Percentiles rank a stretch among this genome's conserved stretches.
phyloP scores from a whole-genome alignment of 2,329 filamentous ascomycete genomes.

The Aspergillus caelatus region DNA sequence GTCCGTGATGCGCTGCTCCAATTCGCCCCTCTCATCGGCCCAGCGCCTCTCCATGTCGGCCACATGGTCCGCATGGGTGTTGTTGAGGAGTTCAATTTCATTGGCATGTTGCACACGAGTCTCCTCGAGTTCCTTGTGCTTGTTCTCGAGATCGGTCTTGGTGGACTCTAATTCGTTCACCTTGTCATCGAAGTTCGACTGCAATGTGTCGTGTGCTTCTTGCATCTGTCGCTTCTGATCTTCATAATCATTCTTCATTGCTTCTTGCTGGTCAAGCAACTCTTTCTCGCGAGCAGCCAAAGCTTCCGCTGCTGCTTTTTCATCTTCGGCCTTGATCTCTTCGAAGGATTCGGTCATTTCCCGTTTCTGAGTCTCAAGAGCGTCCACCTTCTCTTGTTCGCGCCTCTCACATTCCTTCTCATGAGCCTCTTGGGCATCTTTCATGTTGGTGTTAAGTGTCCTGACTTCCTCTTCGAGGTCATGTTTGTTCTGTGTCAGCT shows the following conservation, averaged over 20 bases:
- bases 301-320: conserved; percentile 40
- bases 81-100: conserved; percentile 29
- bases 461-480: conserved; percentile 47
- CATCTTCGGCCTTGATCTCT: conserved; percentile 48
- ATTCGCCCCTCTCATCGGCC: conserved; percentile 33
- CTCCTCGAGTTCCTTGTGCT: conserved; percentile 29
- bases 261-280: conserved; percentile 43
- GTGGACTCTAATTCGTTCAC: conserved; percentile 38
- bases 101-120: conserved; percentile 26
- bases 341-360: conserved; percentile 53
- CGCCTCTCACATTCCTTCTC: conserved; percentile 38
- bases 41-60: conserved; percentile 34
- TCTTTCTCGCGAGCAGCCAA: conserved; percentile 46
- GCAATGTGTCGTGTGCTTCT: conserved; percentile 38
- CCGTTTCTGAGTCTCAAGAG: conserved; percentile 47
- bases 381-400: conserved; percentile 36
- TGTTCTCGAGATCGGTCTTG: conserved; percentile 21
- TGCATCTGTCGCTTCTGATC: conserved; percentile 43
- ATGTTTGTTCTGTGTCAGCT: conserved; percentile 48
- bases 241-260: conserved; percentile 39
- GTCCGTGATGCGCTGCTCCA: conserved; percentile 43
- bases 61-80: conserved; percentile 30
- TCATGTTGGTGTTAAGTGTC: conserved; percentile 40
- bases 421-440: conserved; percentile 50
- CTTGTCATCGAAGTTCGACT: conserved; percentile 40